A percentile compares a stretch with the other conserved stretches of the same genome.
These are phyloP conservation scores for Euphorbia peplus DNA, from an alignment of 345 rosid species.

Conservation along the genomic window DNA sequence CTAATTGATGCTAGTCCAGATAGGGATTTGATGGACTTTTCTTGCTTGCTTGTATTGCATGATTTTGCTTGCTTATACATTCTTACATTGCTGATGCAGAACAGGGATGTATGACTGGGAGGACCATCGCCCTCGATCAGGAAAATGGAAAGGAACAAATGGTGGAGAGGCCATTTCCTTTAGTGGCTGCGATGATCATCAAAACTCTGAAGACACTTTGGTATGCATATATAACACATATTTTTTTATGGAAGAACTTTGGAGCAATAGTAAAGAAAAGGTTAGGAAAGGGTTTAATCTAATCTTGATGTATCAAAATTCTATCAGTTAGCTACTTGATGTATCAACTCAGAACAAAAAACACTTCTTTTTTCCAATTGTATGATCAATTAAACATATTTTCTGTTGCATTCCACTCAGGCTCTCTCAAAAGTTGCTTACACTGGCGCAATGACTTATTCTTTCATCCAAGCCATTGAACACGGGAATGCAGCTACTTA, in stretches of 20 bases:
- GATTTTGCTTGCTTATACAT: neutral
- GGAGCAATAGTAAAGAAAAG: too few relatives aligned
- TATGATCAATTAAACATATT: slow-evolving; percentile 3
- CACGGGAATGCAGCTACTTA: slow-evolving; percentile 61
- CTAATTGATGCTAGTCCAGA: neutral
- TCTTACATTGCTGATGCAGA: slow-evolving; percentile 31
- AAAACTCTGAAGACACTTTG: slow-evolving; percentile 76
- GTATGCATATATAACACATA: slow-evolving; percentile 28
- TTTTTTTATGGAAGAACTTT: too few relatives aligned
- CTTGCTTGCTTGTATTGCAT: slow-evolving; percentile 8
- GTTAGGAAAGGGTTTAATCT: too few relatives aligned
- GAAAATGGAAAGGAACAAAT: slow-evolving; percentile 81
- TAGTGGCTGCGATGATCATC: slow-evolving; percentile 89
- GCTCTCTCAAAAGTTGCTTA: slow-evolving; percentile 62
- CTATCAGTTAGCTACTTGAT: neutral
- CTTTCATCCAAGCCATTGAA: slow-evolving; percentile 84
- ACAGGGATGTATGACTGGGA: slow-evolving; percentile 64
- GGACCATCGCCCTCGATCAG: slow-evolving; percentile 77
- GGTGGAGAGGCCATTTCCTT: slow-evolving; percentile 89
- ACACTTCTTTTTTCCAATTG: neutral
- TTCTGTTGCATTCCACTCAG: slow-evolving; percentile 32
- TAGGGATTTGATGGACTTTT: neutral
- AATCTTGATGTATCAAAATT: too few relatives aligned
- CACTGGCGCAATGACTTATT: slow-evolving; percentile 93
- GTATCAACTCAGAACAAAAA: neutral